Evolutionary conservation across 148 eudicot species (phyloP).

Genomic region (Vaccinium darrowii): DNA sequence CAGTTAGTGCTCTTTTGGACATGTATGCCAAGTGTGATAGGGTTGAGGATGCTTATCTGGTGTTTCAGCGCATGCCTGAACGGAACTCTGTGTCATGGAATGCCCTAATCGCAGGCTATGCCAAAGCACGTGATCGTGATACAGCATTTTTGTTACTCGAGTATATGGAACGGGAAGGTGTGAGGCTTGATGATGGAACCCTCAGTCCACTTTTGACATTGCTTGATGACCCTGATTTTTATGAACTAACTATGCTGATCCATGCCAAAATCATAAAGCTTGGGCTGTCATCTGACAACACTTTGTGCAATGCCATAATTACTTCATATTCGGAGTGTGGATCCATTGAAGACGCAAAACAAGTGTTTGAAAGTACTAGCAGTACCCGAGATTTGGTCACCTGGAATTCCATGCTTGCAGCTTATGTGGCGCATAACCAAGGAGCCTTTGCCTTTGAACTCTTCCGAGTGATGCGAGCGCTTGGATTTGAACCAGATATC

Average conservation of each 20-base stretch:
- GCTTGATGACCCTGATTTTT: slow-evolving; percentile 45
- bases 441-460: slow-evolving; percentile 45
- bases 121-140: slow-evolving; percentile 34
- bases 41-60: slow-evolving; percentile 50
- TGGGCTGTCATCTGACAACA: slow-evolving; percentile 52
- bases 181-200: slow-evolving; percentile 56
- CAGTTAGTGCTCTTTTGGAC: slow-evolving; percentile 66
- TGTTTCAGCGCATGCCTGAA: slow-evolving; percentile 46
- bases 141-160: slow-evolving; percentile 39
- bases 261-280: slow-evolving; percentile 55
- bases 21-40: slow-evolving; percentile 73
- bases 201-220: slow-evolving; percentile 63
- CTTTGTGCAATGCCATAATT: slow-evolving; percentile 57
- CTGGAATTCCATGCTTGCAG: slow-evolving; percentile 79
- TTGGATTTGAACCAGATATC: slow-evolving; percentile 56
- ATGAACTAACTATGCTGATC: slow-evolving; percentile 39
- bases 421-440: slow-evolving; percentile 43
- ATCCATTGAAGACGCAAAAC: slow-evolving; percentile 47
- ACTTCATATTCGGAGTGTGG: slow-evolving; percentile 65
- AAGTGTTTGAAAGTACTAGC: slow-evolving; percentile 40
- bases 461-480: slow-evolving; percentile 51
- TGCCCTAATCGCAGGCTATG: slow-evolving; percentile 67
- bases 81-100: slow-evolving; percentile 70
- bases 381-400: slow-evolving; percentile 54
- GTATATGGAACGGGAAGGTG: slow-evolving; percentile 51